phyloP scores from a whole-genome alignment of 176 grass and related monocot species.

The Eragrostis curvula region DNA sequence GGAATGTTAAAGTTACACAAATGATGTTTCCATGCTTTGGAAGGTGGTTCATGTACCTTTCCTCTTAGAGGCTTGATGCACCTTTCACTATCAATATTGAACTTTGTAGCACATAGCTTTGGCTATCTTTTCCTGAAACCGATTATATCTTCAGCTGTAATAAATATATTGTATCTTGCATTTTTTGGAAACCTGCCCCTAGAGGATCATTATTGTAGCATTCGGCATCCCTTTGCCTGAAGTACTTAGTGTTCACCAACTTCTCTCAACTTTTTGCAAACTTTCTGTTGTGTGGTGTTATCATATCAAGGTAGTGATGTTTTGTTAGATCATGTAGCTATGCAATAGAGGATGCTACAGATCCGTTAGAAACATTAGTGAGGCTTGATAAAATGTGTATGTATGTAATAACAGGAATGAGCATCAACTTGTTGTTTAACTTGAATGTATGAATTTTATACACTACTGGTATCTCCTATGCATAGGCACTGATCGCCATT shows the following conservation, averaged over 20 bases:
- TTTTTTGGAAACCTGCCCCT: not conserved
- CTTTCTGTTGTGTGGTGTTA: not conserved
- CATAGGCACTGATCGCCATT: slow-evolving; percentile 81
- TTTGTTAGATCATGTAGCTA: slow-evolving; percentile 6
- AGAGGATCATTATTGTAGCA: not conserved
- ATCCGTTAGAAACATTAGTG: not conserved
- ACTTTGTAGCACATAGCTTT: not conserved
- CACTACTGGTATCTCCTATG: slow-evolving; percentile 13
- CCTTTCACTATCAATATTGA: slow-evolving; percentile 5
- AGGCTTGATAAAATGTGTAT: not conserved
- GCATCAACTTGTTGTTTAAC: slow-evolving; percentile 28
- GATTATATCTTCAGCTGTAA: not conserved
- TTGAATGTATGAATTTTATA: slow-evolving; percentile 17
- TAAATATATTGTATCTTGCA: not conserved
- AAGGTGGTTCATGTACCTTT: slow-evolving; percentile 17
- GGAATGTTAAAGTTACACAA: not conserved
- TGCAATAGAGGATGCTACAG: slow-evolving; percentile 24
- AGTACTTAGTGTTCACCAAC: not conserved
- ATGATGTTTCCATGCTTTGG: slow-evolving; percentile 16
- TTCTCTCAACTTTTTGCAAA: not conserved
- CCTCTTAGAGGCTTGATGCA: not conserved
- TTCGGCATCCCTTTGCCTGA: not conserved
- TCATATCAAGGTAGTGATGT: not conserved
- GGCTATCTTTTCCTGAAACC: not conserved
- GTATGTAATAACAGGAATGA: not conserved